phyloP scores from a whole-genome alignment of 2,329 filamentous ascomycete species.

The Verticillium klebahnii region DNA sequence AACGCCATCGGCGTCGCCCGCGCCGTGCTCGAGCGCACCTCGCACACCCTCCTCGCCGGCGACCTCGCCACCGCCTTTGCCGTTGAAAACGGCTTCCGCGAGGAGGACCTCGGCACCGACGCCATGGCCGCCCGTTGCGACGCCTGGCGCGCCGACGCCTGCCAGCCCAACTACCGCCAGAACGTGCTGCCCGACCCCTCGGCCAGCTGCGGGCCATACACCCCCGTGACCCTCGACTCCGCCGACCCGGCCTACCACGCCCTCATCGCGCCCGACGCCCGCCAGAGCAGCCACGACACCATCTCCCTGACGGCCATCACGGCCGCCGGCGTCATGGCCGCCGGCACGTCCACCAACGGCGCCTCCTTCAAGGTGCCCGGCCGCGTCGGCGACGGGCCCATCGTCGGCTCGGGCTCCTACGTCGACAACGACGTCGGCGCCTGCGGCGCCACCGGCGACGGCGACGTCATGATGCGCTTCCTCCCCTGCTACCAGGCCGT shows the following conservation, averaged over 20 bases:
- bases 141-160: constrained; percentile 35
- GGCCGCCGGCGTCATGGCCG: constrained; percentile 40
- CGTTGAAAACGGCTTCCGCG: constrained; percentile 42
- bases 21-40: constrained; percentile 44
- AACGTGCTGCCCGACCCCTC: constrained; percentile 39
- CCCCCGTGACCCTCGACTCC: constrained; percentile 22
- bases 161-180: constrained; percentile 47
- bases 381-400: constrained; percentile 51
- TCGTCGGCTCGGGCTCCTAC: constrained; percentile 50
- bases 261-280: constrained; percentile 11
- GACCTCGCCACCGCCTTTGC: constrained; percentile 51
- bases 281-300: constrained; percentile 42
- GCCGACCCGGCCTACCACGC: constrained; percentile 11
- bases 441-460: constrained; percentile 53
- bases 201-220: constrained; percentile 42
- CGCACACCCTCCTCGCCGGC: constrained; percentile 47
- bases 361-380: constrained; percentile 50
- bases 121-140: constrained; percentile 34
- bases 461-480: constrained; percentile 54
- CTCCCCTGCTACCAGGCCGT: constrained; percentile 54
- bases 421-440: constrained; percentile 49
- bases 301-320: constrained; percentile 48
- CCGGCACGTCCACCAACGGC: constrained; percentile 52
- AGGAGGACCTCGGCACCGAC: constrained; percentile 37
- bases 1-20: constrained; percentile 46